Base-by-base conservation (phyloP, 2,329 filamentous ascomycete genomes). In the Fusarium tricinctum region DNA sequence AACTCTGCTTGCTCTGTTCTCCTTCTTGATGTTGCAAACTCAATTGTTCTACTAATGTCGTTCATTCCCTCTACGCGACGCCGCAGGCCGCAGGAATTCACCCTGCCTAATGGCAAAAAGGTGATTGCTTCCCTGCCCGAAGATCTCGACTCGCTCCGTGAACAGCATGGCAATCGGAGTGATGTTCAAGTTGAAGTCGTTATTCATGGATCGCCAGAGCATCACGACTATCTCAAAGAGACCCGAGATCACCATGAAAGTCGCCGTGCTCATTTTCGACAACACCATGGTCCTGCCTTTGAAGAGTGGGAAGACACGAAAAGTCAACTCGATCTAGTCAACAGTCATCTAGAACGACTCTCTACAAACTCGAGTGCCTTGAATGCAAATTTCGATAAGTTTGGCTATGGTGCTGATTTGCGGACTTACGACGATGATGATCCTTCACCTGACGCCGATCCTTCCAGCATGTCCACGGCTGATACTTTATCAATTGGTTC, bases 371-470 rank as follows among this genome's bases (percentile, higher is more conserved):
- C 83, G 5, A 82, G 86, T n/a, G 73, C 83, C 19, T 78, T 90
- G 22, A 85, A 87, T 69, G 86, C 86, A 33, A 90, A 86, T 73
- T 90, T 90, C 73, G 83, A 82, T 55, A 87, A 87, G 71, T 91
- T 88, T 78, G 88, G 89, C 2, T 91, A 89, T 73, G 82, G 81
- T 48, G 87, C 87, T 28, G 83, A 86, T 74, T 76, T 90, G 52
- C 80, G 87, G 56, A 85, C 83, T 54, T 85, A 80, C 69, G 61
- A 73, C 17, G 77, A 81, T 5, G 73, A 68, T 14, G 71, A 74
- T 4, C 62, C 63, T 7, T 22, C 50, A 3, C 55, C 58, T 38
- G 52, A 20, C 13, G 26, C 9, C 7, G 57, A 71, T 8, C 60
- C 72, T 8, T 73, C 70, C 14, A 63, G 59, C 8, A 52, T 66